Percentiles rank a stretch among this genome's conserved stretches.
These are phyloP conservation scores for Gloeopeniophorella convolvens DNA, from an alignment of 768 basidiomycete species.

Conservation along the genomic window DNA sequence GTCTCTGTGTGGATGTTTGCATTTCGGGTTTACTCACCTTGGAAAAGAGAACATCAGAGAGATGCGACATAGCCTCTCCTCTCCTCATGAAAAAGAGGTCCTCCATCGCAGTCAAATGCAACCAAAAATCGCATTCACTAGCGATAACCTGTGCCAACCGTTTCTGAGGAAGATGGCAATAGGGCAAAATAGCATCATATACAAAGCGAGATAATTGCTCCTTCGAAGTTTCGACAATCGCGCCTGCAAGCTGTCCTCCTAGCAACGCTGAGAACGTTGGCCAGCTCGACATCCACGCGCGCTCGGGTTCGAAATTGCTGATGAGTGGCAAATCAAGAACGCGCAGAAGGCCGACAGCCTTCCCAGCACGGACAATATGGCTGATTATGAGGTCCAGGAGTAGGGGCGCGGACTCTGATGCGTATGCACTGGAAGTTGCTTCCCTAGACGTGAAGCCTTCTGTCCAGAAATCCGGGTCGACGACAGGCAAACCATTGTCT, in stretches of 20 bases:
- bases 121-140: constrained; percentile 59
- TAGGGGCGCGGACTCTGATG: constrained; percentile 39
- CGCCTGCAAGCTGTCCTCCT: not conserved
- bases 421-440: constrained; percentile 29
- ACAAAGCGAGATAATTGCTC: constrained; percentile 56
- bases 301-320: not conserved
- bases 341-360: constrained; percentile 68
- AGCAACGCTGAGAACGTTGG: constrained; percentile 13
- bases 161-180: constrained; percentile 46
- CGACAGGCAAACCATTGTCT: constrained; percentile 45
- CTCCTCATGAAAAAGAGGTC: constrained; percentile 67
- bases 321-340: constrained; percentile 38
- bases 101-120: constrained; percentile 58
- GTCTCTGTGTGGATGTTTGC: not conserved
- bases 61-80: constrained; percentile 73
- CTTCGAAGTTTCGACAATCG: constrained; percentile 45
- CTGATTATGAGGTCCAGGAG: constrained; percentile 59
- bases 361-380: constrained; percentile 60
- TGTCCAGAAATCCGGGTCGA: constrained; percentile 76
- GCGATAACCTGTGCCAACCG: constrained; percentile 51
- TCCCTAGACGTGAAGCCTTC: constrained; percentile 56
- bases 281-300: constrained; percentile 11
- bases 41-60: constrained; percentile 65
- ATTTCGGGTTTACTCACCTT: constrained; percentile 41
- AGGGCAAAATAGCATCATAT: constrained; percentile 55